Conservation (phyloP, 2,329 filamentous ascomycete genomes). For the Fusarium sp. region DNA sequence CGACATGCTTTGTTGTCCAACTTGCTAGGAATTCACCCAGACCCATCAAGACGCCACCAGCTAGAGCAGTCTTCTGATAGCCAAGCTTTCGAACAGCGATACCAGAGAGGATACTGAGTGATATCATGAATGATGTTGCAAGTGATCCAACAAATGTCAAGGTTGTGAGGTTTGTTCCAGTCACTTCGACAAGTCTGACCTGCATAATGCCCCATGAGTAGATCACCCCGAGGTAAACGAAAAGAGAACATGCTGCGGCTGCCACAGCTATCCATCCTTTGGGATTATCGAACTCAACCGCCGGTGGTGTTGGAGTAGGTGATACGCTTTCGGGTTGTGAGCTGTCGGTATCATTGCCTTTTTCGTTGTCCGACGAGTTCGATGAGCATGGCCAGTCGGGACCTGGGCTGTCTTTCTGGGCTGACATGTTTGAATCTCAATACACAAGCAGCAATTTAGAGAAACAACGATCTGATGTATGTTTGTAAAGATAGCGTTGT, state of each 20-base stretch:
- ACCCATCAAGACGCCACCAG: slow-evolving; percentile 41
- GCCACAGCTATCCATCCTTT: slow-evolving; percentile 32
- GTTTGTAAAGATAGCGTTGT: background rate
- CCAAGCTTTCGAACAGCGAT: slow-evolving; percentile 37
- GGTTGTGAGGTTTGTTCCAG: slow-evolving; percentile 37
- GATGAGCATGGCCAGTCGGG: background rate
- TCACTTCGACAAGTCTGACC: slow-evolving; percentile 41
- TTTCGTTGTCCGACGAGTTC: slow-evolving; percentile 23
- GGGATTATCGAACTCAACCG: slow-evolving; percentile 17
- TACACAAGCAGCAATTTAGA: accelerated
- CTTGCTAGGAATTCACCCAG: slow-evolving; percentile 44
- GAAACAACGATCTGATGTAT: background rate
- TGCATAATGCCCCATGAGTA: slow-evolving; percentile 48
- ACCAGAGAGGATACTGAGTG: slow-evolving; percentile 33
- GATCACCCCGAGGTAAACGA: slow-evolving; percentile 45
- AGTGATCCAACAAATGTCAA: slow-evolving; percentile 45
- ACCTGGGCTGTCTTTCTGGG: accelerated
- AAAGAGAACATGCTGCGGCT: slow-evolving; percentile 38
- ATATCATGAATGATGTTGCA: slow-evolving; percentile 42
- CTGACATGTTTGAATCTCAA: background rate
- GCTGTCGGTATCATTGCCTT: slow-evolving; percentile 3
- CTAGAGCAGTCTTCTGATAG: slow-evolving; percentile 36
- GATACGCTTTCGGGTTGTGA: background rate
- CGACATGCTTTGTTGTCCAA: slow-evolving; percentile 39
- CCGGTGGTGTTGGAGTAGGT: background rate